phyloP scores from a whole-genome alignment of 495 filamentous ascomycete genomes.

The Penicillium coprophilum region DNA sequence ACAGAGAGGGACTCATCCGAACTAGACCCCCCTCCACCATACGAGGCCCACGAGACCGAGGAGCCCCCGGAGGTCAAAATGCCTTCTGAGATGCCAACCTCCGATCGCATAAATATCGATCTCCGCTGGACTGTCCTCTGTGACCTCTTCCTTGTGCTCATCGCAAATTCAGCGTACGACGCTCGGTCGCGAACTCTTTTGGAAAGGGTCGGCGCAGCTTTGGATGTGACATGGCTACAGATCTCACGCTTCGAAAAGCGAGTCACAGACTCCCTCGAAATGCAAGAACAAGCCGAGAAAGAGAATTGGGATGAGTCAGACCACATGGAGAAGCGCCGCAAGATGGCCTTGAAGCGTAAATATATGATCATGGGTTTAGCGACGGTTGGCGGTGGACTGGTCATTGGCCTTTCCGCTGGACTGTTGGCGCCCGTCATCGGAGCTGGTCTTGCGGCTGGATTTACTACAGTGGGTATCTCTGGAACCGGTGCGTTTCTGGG shows the following conservation, averaged over 20 bases:
- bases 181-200: slow-evolving; percentile 82
- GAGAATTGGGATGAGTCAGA: slow-evolving; percentile 98
- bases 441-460: slow-evolving; percentile 88
- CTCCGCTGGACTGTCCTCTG: slow-evolving; percentile 97
- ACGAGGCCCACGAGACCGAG: slow-evolving; percentile 66
- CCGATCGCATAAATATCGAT: slow-evolving; percentile 89
- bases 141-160: slow-evolving; percentile 90
- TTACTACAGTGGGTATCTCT: slow-evolving; percentile 89
- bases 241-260: slow-evolving; percentile 97
- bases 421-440: slow-evolving; percentile 92
- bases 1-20: slow-evolving; percentile 34
- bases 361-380: slow-evolving; percentile 96
- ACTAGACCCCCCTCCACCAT: slow-evolving; percentile 64
- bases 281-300: slow-evolving; percentile 89
- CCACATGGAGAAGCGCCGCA: slow-evolving; percentile 85
- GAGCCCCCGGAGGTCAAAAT: slow-evolving; percentile 73
- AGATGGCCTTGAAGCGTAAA: slow-evolving; percentile 73
- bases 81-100: slow-evolving; percentile 76
- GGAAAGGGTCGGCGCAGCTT: slow-evolving; percentile 74
- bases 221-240: slow-evolving; percentile 86
- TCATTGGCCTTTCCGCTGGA: slow-evolving; percentile 94
- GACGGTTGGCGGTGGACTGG: slow-evolving; percentile 90
- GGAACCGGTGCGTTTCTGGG: slow-evolving; percentile 89
- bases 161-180: slow-evolving; percentile 94
- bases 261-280: slow-evolving; percentile 93